Percentiles rank a stretch among this genome's conserved stretches.
These are phyloP conservation scores for Monosporascus sp. DNA, from an alignment of 2,329 filamentous ascomycete genomes.

Conservation along the genomic window DNA sequence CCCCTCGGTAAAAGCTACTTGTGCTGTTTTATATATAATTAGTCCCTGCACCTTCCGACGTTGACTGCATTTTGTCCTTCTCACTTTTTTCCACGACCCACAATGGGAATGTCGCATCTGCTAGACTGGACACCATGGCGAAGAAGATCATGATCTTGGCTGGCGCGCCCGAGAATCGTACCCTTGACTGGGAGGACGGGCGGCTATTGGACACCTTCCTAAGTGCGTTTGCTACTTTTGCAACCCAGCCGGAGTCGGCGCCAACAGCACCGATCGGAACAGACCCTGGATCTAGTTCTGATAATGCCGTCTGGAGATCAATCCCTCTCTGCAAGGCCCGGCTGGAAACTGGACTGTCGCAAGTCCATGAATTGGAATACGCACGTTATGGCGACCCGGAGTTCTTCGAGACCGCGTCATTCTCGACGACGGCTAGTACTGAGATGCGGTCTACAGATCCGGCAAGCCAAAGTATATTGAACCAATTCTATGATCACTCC, in stretches of 20 bases:
- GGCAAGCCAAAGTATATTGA: conserved; percentile 35
- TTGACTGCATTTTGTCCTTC: too few relatives aligned
- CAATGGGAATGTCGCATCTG: conserved; percentile 1
- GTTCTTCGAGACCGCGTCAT: conserved; percentile 44
- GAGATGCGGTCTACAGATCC: conserved; percentile 25
- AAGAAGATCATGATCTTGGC: conserved; percentile 22
- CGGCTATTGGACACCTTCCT: conserved; percentile 44
- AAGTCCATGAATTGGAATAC: conserved; percentile 34
- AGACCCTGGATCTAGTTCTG: conserved; percentile 14
- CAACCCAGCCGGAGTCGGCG: conserved; percentile 3
- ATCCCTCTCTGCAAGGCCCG: conserved; percentile 43
- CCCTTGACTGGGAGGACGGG: conserved; percentile 18
- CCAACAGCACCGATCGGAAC: conserved; percentile 6
- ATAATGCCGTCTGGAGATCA: conserved; percentile 47
- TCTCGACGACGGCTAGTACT: conserved; percentile 27
- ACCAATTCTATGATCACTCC: conserved; percentile 74
- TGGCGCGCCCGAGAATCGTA: conserved; percentile 20
- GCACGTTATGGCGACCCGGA: conserved; percentile 28
- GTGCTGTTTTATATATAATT: too few relatives aligned
- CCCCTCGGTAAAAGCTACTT: background rate
- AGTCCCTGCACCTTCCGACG: too few relatives aligned
- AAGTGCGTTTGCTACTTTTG: conserved; percentile 29
- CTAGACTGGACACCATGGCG: conserved; percentile 16
- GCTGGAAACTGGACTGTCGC: conserved; percentile 49
- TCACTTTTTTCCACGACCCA: background rate